A percentile compares a stretch with the other conserved stretches of the same genome.
Conservation (phyloP, 345 rosid species). For the Rhodamnia rubescens region DNA sequence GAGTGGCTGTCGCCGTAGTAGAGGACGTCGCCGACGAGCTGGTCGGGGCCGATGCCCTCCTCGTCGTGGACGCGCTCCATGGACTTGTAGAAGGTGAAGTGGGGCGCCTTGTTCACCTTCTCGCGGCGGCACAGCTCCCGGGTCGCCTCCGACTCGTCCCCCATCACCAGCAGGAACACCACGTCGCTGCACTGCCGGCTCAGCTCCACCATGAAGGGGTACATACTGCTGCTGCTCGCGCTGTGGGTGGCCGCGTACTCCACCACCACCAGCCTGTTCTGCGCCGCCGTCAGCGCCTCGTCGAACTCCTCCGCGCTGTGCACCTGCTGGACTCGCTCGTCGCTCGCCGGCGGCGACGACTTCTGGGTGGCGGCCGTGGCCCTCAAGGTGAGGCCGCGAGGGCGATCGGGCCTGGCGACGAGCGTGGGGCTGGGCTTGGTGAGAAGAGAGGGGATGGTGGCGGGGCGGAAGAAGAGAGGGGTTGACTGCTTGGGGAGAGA, state of each 20-base stretch:
- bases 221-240: slow-evolving; percentile 37
- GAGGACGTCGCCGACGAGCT: slow-evolving; percentile 71
- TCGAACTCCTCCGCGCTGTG: slow-evolving; percentile 72
- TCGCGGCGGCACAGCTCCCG: slow-evolving; percentile 66
- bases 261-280: slow-evolving; percentile 66
- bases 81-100: slow-evolving; percentile 82
- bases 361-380: slow-evolving; percentile 48
- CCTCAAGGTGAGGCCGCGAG: slow-evolving; percentile 3
- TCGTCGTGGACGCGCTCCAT: slow-evolving; percentile 91
- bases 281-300: slow-evolving; percentile 49
- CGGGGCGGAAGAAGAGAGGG: neutral
- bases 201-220: slow-evolving; percentile 82
- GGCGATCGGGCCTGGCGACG: neutral
- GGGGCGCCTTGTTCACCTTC: slow-evolving; percentile 66
- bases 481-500: neutral
- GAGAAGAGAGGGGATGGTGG: slow-evolving; percentile 1
- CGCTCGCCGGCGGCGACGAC: slow-evolving; percentile 22
- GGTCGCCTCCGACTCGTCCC: slow-evolving; percentile 79
- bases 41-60: slow-evolving; percentile 81
- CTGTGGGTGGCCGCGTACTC: slow-evolving; percentile 61
- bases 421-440: slow-evolving; percentile 9
- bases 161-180: slow-evolving; percentile 67
- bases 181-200: slow-evolving; percentile 82
- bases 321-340: slow-evolving; percentile 53
- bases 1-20: slow-evolving; percentile 91